Conservation (phyloP, 2,329 filamentous ascomycete species). For the Sordariomycetes sp. region DNA sequence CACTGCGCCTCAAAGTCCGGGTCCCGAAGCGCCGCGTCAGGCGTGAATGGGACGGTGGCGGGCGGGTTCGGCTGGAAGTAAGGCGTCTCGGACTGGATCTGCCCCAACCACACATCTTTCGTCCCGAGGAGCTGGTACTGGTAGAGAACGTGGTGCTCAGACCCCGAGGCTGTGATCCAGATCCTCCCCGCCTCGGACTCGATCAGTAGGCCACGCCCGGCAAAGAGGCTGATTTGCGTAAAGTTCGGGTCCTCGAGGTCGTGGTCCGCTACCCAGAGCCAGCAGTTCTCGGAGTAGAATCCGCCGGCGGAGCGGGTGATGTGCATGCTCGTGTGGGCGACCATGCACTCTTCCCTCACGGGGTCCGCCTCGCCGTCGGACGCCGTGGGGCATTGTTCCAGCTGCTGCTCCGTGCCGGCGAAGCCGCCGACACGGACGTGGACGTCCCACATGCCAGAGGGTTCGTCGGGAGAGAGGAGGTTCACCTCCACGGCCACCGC, state of each 20-base stretch:
- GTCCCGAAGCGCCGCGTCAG: slow-evolving; percentile 27
- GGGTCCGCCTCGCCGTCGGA: slow-evolving; percentile 10
- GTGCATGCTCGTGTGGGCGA: slow-evolving; percentile 28
- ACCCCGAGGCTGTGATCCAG: slow-evolving; percentile 52
- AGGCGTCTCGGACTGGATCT: slow-evolving; percentile 57
- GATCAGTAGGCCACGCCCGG: slow-evolving; percentile 35
- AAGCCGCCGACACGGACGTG: slow-evolving; percentile 65
- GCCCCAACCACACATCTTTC: slow-evolving; percentile 46
- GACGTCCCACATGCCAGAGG: slow-evolving; percentile 58
- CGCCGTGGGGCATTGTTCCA: slow-evolving; percentile 50
- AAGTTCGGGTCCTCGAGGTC: slow-evolving; percentile 36
- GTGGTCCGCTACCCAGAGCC: slow-evolving; percentile 37
- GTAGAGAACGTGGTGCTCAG: slow-evolving; percentile 54
- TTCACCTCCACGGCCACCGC: slow-evolving; percentile 66
- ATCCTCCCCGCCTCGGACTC: slow-evolving; percentile 21
- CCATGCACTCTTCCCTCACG: slow-evolving; percentile 21
- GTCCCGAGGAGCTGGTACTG: slow-evolving; percentile 54
- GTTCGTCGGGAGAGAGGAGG: slow-evolving; percentile 30
- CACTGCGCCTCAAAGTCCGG: slow-evolving; percentile 38
- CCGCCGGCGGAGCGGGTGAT: slow-evolving; percentile 22
- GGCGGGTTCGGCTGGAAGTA: slow-evolving; percentile 57
- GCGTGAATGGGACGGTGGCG: slow-evolving; percentile 42
- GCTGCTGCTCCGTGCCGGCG: slow-evolving; percentile 55
- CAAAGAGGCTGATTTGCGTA: slow-evolving; percentile 36
- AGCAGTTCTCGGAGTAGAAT: slow-evolving; percentile 28